These are phyloP conservation scores for Artemisia tridentata DNA, from an alignment of 129 eudicot species.

Conservation along the genomic window DNA sequence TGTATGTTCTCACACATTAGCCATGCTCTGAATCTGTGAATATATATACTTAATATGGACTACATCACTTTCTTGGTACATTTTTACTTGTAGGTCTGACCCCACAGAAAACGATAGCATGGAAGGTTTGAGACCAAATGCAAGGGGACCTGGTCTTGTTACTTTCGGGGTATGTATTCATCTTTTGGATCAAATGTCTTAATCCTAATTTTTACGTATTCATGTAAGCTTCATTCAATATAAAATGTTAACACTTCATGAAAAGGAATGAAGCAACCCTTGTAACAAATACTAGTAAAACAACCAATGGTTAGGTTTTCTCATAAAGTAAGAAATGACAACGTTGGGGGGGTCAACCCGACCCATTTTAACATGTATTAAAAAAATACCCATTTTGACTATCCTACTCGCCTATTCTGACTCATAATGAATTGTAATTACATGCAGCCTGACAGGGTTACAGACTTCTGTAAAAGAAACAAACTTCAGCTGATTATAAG, in stretches of 20 bases:
- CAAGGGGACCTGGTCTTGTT: conserved; percentile 93
- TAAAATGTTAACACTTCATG: conserved; percentile 1
- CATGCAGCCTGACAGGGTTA: conserved; percentile 93
- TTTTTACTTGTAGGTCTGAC: conserved; percentile 69
- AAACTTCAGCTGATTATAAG: conserved; percentile 88
- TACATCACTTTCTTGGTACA: conserved; percentile 2
- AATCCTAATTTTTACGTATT: neutral
- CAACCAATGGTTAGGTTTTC: no score
- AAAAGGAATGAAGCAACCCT: no score
- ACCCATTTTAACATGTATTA: neutral
- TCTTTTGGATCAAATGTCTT: neutral
- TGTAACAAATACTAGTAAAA: no score
- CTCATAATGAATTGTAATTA: conserved; percentile 20
- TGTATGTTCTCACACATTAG: neutral
- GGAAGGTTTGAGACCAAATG: conserved; percentile 95
- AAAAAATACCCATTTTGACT: neutral
- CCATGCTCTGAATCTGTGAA: neutral
- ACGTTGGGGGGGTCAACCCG: neutral
- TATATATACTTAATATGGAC: no score
- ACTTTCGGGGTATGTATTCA: conserved; percentile 77
- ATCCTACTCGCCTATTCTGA: neutral
- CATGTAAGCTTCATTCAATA: conserved; percentile 16
- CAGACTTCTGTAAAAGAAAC: conserved; percentile 88
- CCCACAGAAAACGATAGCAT: conserved; percentile 99
- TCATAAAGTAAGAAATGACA: no score